Conservation (phyloP, 306 rosid genomes). For the Prunus padus region DNA sequence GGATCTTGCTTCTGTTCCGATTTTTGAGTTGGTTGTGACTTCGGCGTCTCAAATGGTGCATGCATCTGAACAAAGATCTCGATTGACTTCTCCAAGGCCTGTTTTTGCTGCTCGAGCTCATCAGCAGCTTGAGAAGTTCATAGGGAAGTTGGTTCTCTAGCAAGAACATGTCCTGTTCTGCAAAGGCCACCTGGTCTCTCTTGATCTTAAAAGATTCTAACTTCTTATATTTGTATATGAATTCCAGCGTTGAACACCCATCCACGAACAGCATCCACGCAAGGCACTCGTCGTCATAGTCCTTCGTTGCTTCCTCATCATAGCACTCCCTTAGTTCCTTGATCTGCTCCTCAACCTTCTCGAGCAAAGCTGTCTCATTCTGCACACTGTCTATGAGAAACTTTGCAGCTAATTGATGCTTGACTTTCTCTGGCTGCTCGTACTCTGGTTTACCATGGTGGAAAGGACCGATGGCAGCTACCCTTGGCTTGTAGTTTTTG, state of each 20-base stretch:
- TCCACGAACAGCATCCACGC: not conserved
- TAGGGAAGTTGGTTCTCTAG: slow-evolving; percentile 22
- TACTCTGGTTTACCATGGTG: slow-evolving; percentile 10
- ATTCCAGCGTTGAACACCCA: slow-evolving; percentile 1
- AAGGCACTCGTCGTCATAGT: not conserved
- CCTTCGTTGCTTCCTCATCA: not conserved
- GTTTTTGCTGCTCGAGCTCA: rapidly evolving
- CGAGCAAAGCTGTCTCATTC: not conserved
- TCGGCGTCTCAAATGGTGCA: too few relatives aligned
- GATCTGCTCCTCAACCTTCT: not conserved
- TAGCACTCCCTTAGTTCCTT: not conserved
- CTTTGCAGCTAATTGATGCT: not conserved
- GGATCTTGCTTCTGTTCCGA: too few relatives aligned
- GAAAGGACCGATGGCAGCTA: slow-evolving; percentile 20
- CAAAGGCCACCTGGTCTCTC: not conserved
- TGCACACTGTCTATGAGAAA: not conserved
- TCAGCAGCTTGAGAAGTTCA: not conserved
- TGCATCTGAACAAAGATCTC: not conserved
- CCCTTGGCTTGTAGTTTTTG: slow-evolving; percentile 14
- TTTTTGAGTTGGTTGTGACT: too few relatives aligned
- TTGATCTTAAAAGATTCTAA: not conserved
- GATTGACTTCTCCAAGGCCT: not conserved
- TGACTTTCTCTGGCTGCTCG: not conserved
- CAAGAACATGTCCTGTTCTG: slow-evolving; percentile 10
- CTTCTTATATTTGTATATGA: not conserved